Percentiles rank a stretch among this genome's conserved stretches.
These are phyloP conservation scores for Plasmodium vivax DNA, from an alignment of 169 alveolate genomes.

Conservation along the genomic window DNA sequence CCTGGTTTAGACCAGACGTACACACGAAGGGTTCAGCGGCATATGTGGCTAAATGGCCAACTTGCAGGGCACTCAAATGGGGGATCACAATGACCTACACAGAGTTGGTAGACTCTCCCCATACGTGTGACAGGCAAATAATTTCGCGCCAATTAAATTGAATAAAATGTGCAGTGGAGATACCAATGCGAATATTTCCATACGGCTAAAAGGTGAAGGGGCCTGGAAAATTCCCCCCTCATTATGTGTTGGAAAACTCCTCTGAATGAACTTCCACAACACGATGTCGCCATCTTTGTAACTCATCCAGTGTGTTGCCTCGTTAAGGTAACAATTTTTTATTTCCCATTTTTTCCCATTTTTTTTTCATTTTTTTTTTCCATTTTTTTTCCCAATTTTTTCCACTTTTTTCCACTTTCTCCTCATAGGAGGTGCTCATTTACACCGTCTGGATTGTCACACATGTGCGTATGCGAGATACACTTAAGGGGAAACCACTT, in stretches of 20 bases:
- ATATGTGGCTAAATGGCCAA: not conserved
- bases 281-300: not conserved
- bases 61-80: not conserved
- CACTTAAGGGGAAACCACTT: not conserved
- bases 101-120: not conserved
- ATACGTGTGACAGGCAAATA: not conserved
- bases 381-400: no score
- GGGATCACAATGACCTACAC: not conserved
- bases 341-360: no score
- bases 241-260: not conserved
- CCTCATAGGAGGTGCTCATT: not conserved
- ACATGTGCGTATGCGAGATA: not conserved
- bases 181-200: not conserved
- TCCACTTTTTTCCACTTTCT: not conserved
- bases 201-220: not conserved
- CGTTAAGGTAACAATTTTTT: not conserved
- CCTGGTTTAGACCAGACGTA: not conserved
- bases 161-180: not conserved
- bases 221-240: not conserved
- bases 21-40: not conserved
- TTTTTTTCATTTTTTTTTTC: not conserved
- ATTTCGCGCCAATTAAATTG: not conserved
- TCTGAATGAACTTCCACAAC: not conserved
- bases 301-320: not conserved
- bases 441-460: not conserved